A percentile compares a stretch with the other conserved stretches of the same genome.
Evolutionary conservation across 495 filamentous ascomycete genomes (phyloP).

Genomic region (Annulohypoxylon stygium): DNA sequence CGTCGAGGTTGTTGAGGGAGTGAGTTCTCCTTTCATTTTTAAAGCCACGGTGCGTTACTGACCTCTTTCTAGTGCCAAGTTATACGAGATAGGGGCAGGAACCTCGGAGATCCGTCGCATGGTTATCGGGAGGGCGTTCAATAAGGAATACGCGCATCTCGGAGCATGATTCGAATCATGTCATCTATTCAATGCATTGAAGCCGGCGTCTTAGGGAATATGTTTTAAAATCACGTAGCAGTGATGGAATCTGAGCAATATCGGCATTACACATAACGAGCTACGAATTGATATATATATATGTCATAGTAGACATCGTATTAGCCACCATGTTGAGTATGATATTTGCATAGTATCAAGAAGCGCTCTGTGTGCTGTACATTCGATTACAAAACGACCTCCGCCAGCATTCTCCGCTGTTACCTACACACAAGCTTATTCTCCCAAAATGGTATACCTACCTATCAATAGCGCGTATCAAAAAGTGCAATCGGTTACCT

Average conservation of each 20-base stretch:
- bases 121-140: slow-evolving; percentile 95
- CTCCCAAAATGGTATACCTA: too few species aligned
- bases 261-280: too few species aligned
- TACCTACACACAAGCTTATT: too few species aligned
- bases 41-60: slow-evolving; percentile 10
- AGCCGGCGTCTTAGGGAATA: slow-evolving; percentile 27
- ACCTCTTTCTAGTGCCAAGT: slow-evolving; percentile 59
- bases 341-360: too few species aligned
- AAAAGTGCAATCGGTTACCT: slow-evolving; percentile 29
- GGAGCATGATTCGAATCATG: slow-evolving; percentile 33
- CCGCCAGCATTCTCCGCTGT: too few species aligned
- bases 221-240: too few species aligned
- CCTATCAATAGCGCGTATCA: slow-evolving; percentile 5
- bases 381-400: too few species aligned
- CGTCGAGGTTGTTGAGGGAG: slow-evolving; percentile 86
- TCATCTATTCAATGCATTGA: slow-evolving; percentile 30
- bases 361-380: too few species aligned
- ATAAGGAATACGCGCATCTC: slow-evolving; percentile 80
- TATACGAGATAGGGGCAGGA: slow-evolving; percentile 98
- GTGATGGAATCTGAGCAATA: too few species aligned
- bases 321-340: too few species aligned
- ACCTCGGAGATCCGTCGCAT: slow-evolving; percentile 94
- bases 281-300: too few species aligned
- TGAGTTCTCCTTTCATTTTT: slow-evolving; percentile 45
- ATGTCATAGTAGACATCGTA: too few species aligned